phyloP scores from a whole-genome alignment of 148 eudicot species.

The Agrostemma githago region DNA sequence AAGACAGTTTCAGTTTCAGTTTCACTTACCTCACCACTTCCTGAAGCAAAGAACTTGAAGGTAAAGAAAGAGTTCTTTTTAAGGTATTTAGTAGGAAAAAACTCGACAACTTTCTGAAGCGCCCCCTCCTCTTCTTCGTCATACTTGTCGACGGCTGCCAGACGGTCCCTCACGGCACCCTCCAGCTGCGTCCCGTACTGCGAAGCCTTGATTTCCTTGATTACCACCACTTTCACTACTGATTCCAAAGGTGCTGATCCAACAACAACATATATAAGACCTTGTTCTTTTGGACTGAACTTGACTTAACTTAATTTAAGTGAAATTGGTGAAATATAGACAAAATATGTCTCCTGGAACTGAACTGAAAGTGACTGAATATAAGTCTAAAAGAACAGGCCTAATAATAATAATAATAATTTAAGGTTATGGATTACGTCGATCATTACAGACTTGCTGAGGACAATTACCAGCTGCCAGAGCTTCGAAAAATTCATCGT shows the following conservation, averaged over 20 bases:
- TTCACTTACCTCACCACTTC: slow-evolving; percentile 56
- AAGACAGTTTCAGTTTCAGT: no score
- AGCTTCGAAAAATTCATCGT: slow-evolving; percentile 83
- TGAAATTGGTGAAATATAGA: no score
- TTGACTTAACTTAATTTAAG: no score
- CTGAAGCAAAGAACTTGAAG: slow-evolving; percentile 54
- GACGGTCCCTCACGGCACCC: slow-evolving; percentile 81
- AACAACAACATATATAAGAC: background rate
- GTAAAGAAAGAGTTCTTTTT: slow-evolving; percentile 59
- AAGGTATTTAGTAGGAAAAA: slow-evolving; percentile 74
- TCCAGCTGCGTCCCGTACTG: slow-evolving; percentile 83
- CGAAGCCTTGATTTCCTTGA: slow-evolving; percentile 96
- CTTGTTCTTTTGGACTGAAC: no score
- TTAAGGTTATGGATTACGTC: no score
- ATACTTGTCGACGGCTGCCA: slow-evolving; percentile 75
- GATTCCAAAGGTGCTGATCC: slow-evolving; percentile 71
- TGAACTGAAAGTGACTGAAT: no score
- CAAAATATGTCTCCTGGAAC: no score
- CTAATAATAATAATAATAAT: no score
- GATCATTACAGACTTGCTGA: background rate
- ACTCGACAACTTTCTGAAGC: slow-evolving; percentile 55
- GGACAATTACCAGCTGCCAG: slow-evolving; percentile 50
- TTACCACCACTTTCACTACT: slow-evolving; percentile 74
- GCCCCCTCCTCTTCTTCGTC: slow-evolving; percentile 92
- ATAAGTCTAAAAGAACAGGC: no score